Base-by-base conservation (phyloP, 1,284 basidiomycete species). In the Moniliella sp. region DNA sequence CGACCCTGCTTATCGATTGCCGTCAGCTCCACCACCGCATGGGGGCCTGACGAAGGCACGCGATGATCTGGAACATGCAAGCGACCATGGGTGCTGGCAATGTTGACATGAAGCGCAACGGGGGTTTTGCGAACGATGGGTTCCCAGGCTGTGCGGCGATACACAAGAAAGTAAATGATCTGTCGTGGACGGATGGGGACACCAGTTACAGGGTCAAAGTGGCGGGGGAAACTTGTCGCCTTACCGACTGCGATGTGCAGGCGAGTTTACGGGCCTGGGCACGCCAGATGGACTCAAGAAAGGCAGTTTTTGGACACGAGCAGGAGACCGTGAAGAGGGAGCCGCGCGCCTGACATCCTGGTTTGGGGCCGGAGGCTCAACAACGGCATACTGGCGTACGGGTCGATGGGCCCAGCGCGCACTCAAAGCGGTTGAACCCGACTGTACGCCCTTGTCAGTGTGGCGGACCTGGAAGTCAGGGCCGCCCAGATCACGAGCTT, bases 391-490 rank as follows among this genome's bases (percentile, higher is more conserved):
- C 21, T 51, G 48, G 5, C 50, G 42, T 17, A 48, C 28, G 8
- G 40, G 35, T 23, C 50, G 36, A 13, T 21, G 21, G 18, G 36
- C 29, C 50, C 50, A 53, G 18, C 36, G 42, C 14, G 50, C 46
- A 8, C 46, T 46, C 2, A 43, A 39, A 9, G 43, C 40, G 15
- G 48, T 42, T 15, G 38, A 34, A 4, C 47, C 43, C 7, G 36
- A 33, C 16, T 38, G 33, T 7, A 41, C 31, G 10, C 49, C n/a
- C n/a, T n/a, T n/a, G n/a, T n/a, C n/a, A n/a, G n/a, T n/a, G n/a
- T n/a, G n/a, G 14, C 31, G 78, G 10, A 88, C 53, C 46, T 86
- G 77, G 35, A 93, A 73, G 48, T 88, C 84, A 78, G 48, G 25
- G 2, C 40, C 34, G 14, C 44, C 44, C 4, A 51, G 42, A 27